These are phyloP conservation scores for Aspergillus nanangensis DNA, from an alignment of 495 filamentous ascomycete genomes.

Conservation along the genomic window DNA sequence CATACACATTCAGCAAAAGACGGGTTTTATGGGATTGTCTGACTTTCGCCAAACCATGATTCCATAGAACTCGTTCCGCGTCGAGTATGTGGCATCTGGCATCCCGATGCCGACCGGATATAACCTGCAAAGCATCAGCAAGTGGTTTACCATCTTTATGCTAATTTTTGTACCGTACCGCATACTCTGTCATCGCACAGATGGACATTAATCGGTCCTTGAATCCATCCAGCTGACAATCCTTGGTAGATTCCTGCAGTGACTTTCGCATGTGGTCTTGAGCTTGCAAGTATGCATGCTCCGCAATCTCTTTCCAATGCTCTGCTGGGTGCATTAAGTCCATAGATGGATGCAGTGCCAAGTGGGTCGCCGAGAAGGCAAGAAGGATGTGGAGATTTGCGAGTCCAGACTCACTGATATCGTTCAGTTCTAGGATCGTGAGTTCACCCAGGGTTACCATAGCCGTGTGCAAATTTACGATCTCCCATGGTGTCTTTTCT, in stretches of 20 bases:
- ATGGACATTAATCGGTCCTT: constrained; percentile 37
- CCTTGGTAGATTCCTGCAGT: constrained; percentile 21
- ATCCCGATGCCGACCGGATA: constrained; percentile 29
- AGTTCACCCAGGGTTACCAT: constrained; percentile 27
- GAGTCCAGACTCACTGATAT: constrained; percentile 25
- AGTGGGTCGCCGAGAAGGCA: constrained; percentile 26
- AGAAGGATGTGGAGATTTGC: constrained; percentile 27
- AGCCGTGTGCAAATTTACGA: constrained; percentile 25
- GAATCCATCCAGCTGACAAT: constrained; percentile 30
- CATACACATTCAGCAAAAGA: constrained; percentile 32
- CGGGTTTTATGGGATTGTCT: constrained; percentile 30
- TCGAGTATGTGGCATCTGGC: constrained; percentile 32
- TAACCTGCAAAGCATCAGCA: constrained; percentile 20
- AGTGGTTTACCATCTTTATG: too few species aligned
- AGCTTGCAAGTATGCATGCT: constrained; percentile 23
- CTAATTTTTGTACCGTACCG: too few species aligned
- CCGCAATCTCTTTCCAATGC: constrained; percentile 21
- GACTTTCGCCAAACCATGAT: constrained; percentile 23
- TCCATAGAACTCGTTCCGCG: constrained; percentile 25
- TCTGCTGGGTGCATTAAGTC: constrained; percentile 10
- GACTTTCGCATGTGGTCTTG: constrained; percentile 30
- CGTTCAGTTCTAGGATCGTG: constrained; percentile 24
- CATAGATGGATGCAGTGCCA: constrained; percentile 15
- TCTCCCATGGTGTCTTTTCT: constrained; percentile 30
- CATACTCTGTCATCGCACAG: constrained; percentile 26